Conservation (phyloP, 768 basidiomycete species). For the Suillus occidentalis region DNA sequence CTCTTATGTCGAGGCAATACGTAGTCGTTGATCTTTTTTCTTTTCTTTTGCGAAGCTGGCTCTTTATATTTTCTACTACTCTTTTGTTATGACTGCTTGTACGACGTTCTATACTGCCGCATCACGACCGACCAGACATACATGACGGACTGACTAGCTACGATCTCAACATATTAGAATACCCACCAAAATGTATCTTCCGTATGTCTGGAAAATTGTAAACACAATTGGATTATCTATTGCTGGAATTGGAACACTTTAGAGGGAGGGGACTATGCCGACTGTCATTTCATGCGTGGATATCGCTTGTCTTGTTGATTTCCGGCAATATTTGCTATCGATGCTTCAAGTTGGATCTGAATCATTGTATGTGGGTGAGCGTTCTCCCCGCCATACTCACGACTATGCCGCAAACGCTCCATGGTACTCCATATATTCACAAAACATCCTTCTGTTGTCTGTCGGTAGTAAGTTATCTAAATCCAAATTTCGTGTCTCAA, state of each 20-base stretch:
- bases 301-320: no score
- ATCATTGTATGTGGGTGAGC: no score
- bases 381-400: no score
- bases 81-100: background rate
- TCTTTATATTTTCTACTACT: background rate
- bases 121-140: slow-evolving; percentile 1
- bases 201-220: slow-evolving; percentile 5
- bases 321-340: no score
- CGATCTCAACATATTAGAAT: slow-evolving; percentile 8
- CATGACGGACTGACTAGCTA: background rate
- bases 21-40: background rate
- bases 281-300: no score
- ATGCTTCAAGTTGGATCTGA: no score
- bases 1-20: background rate
- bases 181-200: slow-evolving; percentile 17
- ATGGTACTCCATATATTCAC: no score
- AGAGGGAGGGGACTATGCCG: no score
- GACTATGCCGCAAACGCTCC: no score
- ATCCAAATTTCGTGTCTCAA: no score
- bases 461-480: no score
- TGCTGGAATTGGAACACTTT: background rate
- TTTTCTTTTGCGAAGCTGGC: background rate
- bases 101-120: background rate
- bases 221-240: background rate
- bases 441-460: no score